Base-by-base conservation (phyloP, 331 rosid genomes). In the Acacia pycnantha region DNA sequence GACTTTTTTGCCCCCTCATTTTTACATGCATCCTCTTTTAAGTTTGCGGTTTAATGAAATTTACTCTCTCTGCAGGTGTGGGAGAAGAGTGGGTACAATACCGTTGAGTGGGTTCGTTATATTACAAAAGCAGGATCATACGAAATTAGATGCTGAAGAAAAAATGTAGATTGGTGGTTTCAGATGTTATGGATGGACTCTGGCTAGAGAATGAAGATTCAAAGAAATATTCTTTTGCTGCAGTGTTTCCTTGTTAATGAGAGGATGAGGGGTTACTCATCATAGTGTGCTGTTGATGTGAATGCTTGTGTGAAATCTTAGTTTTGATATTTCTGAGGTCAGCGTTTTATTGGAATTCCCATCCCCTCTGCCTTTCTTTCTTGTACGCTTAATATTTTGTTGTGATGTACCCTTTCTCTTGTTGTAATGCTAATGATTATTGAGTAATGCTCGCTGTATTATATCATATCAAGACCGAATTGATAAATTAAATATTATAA, bases 71-170 rank as follows among this genome's bases (percentile, higher is more conserved):
- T 83, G 84, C 80, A 91, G 96, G 96, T 91, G 29, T 91, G 96
- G 96, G 96, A 91, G 87, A 91, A 90, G 88, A 91, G 93, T 66
- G 96, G 96, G 46, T 91, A 91, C 89, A 90, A 88, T 86, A 91
- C 96, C 8, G 96, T 91, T 8, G 96, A 91, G 79, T 91, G 96
- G 96, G 96, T 91, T 81, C 93, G 96, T 73, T 89, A 91, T 73
- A 91, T 91, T 47, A 91, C 96, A n/a, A 91, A 91, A 84, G 96
- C 92, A 0, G 93, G 96, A 56, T 91, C 96, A 19, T 89, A 91
- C 22, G 96, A 91, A 84, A 82, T 91, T 84, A 86, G 96, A 85
- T 89, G 93, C 90, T 91, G 86, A 50, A 50, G 56, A 81, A 82
- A 47, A 70, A 41, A 24, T 22, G 40, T 7, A 46, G 80, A 79